Conservation (phyloP, 2,329 filamentous ascomycete genomes). For the Lecanicillium sp. region DNA sequence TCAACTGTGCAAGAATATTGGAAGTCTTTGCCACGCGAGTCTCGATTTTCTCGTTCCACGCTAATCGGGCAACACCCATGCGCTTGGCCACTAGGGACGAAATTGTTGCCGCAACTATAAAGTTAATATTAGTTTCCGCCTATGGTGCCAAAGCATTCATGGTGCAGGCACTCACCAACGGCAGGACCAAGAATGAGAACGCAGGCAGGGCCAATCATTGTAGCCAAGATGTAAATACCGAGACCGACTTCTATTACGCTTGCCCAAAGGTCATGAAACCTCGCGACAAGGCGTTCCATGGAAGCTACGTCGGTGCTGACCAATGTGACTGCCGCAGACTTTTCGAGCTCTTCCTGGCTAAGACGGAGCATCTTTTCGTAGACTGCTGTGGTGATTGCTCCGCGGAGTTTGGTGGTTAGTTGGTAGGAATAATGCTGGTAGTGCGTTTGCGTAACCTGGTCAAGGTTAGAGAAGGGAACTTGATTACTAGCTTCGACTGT, state of each 20-base stretch:
- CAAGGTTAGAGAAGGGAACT: not conserved
- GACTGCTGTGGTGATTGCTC: not conserved
- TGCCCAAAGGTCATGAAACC: not conserved
- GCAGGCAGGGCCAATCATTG: slow-evolving; percentile 1
- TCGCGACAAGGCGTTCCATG: not conserved
- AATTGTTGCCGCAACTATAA: not conserved
- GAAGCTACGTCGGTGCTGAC: slow-evolving; percentile 1
- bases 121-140: not conserved
- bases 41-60: slow-evolving; percentile 4
- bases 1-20: slow-evolving; percentile 1
- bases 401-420: not conserved
- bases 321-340: slow-evolving; percentile 1
- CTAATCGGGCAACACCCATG: slow-evolving; percentile 3
- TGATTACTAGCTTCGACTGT: not conserved
- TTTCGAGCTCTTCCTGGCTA: not conserved
- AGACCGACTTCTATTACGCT: not conserved
- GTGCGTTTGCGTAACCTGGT: not conserved
- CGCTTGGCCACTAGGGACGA: not conserved
- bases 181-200: slow-evolving; percentile 1
- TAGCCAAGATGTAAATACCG: not conserved
- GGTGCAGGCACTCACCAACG: not conserved
- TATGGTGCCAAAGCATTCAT: not conserved
- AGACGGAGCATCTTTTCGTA: not conserved
- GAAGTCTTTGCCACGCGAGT: slow-evolving; percentile 1
- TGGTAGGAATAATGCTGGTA: slow-evolving; percentile 1